These are phyloP conservation scores for Triangularia verruculosa DNA, from an alignment of 2,329 filamentous ascomycete species.

Conservation along the genomic window DNA sequence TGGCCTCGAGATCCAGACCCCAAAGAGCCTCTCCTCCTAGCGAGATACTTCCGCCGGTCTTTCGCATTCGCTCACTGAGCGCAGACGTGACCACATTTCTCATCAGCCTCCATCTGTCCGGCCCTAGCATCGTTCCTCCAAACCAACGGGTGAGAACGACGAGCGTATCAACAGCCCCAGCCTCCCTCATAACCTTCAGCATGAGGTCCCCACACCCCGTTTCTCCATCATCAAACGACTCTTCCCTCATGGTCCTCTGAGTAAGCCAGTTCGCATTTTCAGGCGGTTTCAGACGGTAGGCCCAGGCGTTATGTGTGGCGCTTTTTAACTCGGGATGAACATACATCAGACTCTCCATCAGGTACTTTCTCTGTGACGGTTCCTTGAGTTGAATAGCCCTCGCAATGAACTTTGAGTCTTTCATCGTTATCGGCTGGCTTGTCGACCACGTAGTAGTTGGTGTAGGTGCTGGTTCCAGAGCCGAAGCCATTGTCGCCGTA, in stretches of 20 bases:
- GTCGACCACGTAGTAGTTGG: conserved; percentile 43
- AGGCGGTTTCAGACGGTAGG: conserved; percentile 40
- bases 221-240: conserved; percentile 61
- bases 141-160: conserved; percentile 62
- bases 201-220: conserved; percentile 56
- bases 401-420: conserved; percentile 56
- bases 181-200: conserved; percentile 51
- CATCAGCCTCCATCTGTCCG: conserved; percentile 63
- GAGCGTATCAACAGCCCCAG: conserved; percentile 49
- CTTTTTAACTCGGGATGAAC: conserved; percentile 49
- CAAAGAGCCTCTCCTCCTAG: conserved; percentile 56
- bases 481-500: conserved; percentile 13
- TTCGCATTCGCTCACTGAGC: conserved; percentile 48
- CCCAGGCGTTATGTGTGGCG: conserved; percentile 60
- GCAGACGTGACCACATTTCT: conserved; percentile 54
- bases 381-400: conserved; percentile 44
- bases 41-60: conserved; percentile 39
- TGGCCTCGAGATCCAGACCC: conserved; percentile 56
- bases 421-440: conserved; percentile 50
- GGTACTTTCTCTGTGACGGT: conserved; percentile 39
- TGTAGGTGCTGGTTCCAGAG: conserved; percentile 10
- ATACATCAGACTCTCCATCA: conserved; percentile 48
- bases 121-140: conserved; percentile 59
- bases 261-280: conserved; percentile 28
- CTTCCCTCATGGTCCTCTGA: conserved; percentile 43